phyloP scores from a whole-genome alignment of 2,329 filamentous ascomycete species.

The Cercospora sp. region DNA sequence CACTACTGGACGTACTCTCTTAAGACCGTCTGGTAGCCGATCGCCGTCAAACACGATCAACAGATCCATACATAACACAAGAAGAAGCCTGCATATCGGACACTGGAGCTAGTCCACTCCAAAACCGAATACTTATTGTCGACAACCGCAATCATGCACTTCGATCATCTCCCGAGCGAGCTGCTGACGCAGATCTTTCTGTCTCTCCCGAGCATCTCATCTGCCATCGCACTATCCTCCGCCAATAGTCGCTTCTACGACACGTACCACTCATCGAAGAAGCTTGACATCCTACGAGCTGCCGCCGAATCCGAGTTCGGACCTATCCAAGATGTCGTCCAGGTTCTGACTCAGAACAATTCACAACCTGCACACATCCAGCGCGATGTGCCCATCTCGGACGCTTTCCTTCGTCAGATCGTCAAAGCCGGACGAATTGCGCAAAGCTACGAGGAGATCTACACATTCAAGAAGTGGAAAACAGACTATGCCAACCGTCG shows the following conservation, averaged over 20 bases:
- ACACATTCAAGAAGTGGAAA: conserved; percentile 65
- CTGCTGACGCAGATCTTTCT: conserved; percentile 59
- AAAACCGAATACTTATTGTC: conserved; percentile 6
- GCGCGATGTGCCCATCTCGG: conserved; percentile 56
- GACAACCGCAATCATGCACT: conserved; percentile 49
- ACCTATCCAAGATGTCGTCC: conserved; percentile 59
- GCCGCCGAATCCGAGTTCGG: conserved; percentile 60
- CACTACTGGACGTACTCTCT: conserved; percentile 27
- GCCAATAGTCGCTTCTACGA: conserved; percentile 57
- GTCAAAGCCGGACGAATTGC: conserved; percentile 57
- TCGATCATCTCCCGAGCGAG: conserved; percentile 60
- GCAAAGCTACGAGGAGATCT: conserved; percentile 61
- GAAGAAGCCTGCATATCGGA: background rate
- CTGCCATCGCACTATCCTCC: conserved; percentile 56
- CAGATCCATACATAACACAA: background rate
- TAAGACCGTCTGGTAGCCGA: conserved; percentile 25
- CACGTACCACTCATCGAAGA: conserved; percentile 56
- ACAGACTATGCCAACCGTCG: conserved; percentile 57
- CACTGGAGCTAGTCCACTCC: too few species aligned
- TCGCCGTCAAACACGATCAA: conserved; percentile 18
- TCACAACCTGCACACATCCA: conserved; percentile 59
- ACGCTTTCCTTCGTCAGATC: conserved; percentile 58
- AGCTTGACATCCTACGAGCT: conserved; percentile 55
- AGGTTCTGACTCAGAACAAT: conserved; percentile 61
- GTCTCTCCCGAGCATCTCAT: conserved; percentile 54